Evolutionary conservation across 1,284 basidiomycete genomes (phyloP).

Genomic region (Wallemia ichthyophaga): DNA sequence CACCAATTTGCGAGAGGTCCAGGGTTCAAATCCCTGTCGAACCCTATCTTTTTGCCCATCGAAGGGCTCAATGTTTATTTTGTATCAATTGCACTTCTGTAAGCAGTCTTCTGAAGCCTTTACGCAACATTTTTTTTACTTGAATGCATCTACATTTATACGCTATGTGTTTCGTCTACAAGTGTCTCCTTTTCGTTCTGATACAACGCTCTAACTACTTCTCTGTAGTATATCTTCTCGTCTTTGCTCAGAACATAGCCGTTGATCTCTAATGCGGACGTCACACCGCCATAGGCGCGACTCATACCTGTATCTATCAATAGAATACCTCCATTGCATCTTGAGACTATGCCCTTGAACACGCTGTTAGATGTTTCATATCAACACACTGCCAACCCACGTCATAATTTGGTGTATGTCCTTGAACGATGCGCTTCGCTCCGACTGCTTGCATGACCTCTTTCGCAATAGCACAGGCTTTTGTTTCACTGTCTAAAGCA

Average conservation of each 20-base stretch:
- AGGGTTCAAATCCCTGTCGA: no score
- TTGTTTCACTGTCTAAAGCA: background rate
- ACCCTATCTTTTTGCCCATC: no score
- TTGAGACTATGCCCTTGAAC: slow-evolving; percentile 35
- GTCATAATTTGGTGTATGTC: slow-evolving; percentile 68
- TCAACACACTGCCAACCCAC: slow-evolving; percentile 15
- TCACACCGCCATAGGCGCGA: slow-evolving; percentile 64
- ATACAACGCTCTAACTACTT: background rate
- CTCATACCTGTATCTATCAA: slow-evolving; percentile 39
- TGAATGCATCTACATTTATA: background rate
- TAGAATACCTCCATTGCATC: slow-evolving; percentile 58
- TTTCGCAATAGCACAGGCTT: background rate
- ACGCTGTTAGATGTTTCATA: background rate
- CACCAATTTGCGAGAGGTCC: no score
- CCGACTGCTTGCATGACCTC: slow-evolving; percentile 1
- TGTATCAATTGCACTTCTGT: no score
- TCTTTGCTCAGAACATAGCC: background rate
- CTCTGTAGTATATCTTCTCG: background rate
- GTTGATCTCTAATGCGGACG: slow-evolving; percentile 55
- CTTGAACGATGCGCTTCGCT: slow-evolving; percentile 30
- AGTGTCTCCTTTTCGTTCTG: background rate
- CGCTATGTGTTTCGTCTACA: background rate
- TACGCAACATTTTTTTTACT: no score
- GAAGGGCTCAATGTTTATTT: no score
- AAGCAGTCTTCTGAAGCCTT: no score